These are phyloP conservation scores for Escallonia herrerae DNA, from an alignment of 129 eudicot genomes.

Conservation along the genomic window DNA sequence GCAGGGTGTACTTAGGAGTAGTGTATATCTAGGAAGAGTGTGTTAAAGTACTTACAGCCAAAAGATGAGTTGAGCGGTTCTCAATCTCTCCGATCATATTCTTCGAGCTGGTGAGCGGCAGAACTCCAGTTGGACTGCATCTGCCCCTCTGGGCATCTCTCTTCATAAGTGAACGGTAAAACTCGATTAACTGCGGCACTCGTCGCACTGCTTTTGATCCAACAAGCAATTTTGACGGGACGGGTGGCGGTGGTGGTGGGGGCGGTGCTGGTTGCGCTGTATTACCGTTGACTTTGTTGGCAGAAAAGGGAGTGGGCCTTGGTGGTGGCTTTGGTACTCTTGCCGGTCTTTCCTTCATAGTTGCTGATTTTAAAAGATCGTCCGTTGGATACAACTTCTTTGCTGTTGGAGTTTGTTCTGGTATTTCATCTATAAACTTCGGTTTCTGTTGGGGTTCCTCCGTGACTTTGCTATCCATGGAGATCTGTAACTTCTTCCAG, in stretches of 20 bases:
- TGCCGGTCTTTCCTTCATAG: conserved; percentile 13
- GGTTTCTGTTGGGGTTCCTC: conserved; percentile 33
- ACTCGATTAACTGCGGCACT: conserved; percentile 80
- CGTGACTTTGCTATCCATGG: conserved; percentile 31
- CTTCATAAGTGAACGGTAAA: conserved; percentile 73
- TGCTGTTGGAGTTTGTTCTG: conserved; percentile 8
- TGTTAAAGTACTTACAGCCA: conserved; percentile 49
- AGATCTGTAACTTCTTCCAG: conserved; percentile 57
- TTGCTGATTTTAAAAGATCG: conserved; percentile 12
- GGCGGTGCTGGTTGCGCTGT: conserved; percentile 17
- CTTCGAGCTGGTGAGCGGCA: conserved; percentile 23
- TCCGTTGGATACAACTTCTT: conserved; percentile 18
- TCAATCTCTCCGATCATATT: conserved; percentile 97
- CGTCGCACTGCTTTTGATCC: conserved; percentile 61
- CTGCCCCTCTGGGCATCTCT: conserved; percentile 42
- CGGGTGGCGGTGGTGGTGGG: conserved; percentile 85
- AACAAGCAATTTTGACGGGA: conserved; percentile 32
- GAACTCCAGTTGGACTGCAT: conserved; percentile 25
- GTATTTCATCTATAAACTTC: conserved; percentile 19
- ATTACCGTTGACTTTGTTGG: background rate
- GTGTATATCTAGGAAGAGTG: too few relatives aligned
- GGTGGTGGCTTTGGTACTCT: conserved; percentile 25
- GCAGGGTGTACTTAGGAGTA: background rate
- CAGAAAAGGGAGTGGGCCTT: conserved; percentile 18
- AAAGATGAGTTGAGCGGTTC: conserved; percentile 79